Base-by-base conservation (phyloP, 2,329 filamentous ascomycete species). In the Ascochyta viciae-villosae region DNA sequence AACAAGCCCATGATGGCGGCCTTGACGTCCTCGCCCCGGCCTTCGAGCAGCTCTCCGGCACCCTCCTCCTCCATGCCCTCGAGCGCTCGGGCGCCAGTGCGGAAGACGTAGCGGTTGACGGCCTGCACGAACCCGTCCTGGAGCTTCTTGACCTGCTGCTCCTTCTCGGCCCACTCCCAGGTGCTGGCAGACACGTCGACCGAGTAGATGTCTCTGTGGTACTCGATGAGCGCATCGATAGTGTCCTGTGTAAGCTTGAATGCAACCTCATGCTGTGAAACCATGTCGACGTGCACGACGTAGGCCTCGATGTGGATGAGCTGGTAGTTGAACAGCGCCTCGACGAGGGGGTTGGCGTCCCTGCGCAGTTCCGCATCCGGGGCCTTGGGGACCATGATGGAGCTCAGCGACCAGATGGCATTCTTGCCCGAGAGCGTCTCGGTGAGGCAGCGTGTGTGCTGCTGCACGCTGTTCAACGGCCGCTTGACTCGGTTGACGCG, bases 281-380 rank as follows among this genome's bases (percentile, higher is more conserved):
- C 94, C 92, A 98, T 96, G 81, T 99, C 95, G 78, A 99, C 92
- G 78, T 98, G 94, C 59, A 99, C 95, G 68, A 98, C 94, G 77
- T 99, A 99, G 48, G 95, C 95, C 80, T 98, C 93, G 68, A 98
- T 82, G 76, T 97, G 92, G 72, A 97, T 82, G 73, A 97, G 86
- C 81, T 96, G 90, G 78, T 94, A 95, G 84, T 96, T 96, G 85
- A 90, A 92, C 61, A 97, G 81, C 62, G 90, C 91, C 79, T 97
- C 92, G 65, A 94, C 83, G 63, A 96, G 82, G 41, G 90, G 90
- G 74, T 96, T 91, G 47, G 86, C 81, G 74, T 97, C 92, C 77
- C 88, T 88, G 77, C 87, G 87, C 74, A 96, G 84, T 68, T 97
- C 91, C 37, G 91, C 80, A 70, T 96, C 91, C 59, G 94, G 92